Conservation (phyloP, 1,284 basidiomycete species). For the Cryptococcus maquisensis region DNA sequence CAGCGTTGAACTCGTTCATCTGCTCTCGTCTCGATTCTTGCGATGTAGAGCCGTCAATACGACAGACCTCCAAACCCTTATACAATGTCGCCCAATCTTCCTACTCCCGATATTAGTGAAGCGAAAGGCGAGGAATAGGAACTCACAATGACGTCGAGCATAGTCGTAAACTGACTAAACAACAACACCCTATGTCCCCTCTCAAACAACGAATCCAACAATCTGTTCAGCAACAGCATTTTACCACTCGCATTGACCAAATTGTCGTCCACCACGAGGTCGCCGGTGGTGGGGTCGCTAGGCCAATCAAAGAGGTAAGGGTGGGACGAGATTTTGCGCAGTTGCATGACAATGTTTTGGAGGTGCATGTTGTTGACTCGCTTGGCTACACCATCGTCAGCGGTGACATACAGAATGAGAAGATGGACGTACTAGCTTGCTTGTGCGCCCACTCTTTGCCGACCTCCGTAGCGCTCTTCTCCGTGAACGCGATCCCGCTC, state of each 20-base stretch:
- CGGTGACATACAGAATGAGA: background rate
- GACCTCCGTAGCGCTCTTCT: constrained; percentile 52
- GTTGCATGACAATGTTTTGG: constrained; percentile 91
- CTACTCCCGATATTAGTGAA: constrained; percentile 8
- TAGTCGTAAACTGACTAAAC: constrained; percentile 91
- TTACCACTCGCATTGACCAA: constrained; percentile 85
- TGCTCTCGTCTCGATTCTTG: constrained; percentile 75
- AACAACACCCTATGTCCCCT: constrained; percentile 83
- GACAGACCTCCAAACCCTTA: constrained; percentile 76
- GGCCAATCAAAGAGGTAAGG: constrained; percentile 92
- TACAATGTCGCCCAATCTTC: constrained; percentile 79
- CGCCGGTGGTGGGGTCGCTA: constrained; percentile 59
- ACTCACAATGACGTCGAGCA: constrained; percentile 85
- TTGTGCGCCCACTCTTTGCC: constrained; percentile 58
- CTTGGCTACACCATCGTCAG: constrained; percentile 56
- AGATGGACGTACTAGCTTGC: constrained; percentile 57
- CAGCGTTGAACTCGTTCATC: constrained; percentile 79
- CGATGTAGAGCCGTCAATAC: constrained; percentile 81
- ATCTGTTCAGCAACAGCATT: constrained; percentile 89
- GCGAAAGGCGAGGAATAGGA: background rate
- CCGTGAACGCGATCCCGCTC: constrained; percentile 34
- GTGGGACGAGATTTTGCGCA: constrained; percentile 87
- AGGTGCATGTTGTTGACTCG: constrained; percentile 86
- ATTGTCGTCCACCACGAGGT: constrained; percentile 64
- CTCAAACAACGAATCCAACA: constrained; percentile 78